Conservation (phyloP, 2,329 filamentous ascomycete genomes). For the Scleromitrula shiraiana region DNA sequence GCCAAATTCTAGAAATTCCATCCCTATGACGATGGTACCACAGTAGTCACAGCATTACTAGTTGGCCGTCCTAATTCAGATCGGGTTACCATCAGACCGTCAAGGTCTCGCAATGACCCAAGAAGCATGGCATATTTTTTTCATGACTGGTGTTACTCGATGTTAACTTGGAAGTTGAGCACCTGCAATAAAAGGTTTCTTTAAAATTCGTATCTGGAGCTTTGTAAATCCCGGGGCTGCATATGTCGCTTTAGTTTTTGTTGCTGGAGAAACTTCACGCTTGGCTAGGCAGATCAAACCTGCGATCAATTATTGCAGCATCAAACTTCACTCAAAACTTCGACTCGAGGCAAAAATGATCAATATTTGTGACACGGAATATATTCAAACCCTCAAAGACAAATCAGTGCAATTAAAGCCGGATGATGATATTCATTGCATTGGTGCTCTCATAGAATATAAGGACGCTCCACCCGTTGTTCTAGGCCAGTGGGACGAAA, state of each 20-base stretch:
- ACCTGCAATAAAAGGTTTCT: neutral
- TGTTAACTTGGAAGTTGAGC: neutral
- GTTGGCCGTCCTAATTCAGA: neutral
- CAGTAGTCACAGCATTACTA: neutral
- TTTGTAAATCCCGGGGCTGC: neutral
- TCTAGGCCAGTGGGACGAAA: neutral
- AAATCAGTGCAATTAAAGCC: no score
- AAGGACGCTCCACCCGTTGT: no score
- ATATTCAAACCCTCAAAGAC: neutral
- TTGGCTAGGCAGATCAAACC: neutral
- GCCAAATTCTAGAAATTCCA: neutral
- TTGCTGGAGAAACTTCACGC: neutral
- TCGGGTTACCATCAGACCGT: no score
- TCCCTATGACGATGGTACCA: no score
- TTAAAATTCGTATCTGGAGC: no score
- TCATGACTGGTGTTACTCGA: neutral
- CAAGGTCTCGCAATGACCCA: no score
- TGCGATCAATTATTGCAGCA: neutral
- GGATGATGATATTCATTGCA: neutral
- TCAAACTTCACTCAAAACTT: neutral
- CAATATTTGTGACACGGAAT: neutral
- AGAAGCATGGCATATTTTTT: neutral
- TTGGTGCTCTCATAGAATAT: neutral
- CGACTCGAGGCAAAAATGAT: neutral
- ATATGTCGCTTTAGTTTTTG: neutral